Conservation (phyloP, 495 filamentous ascomycete species). For the Letharia columbiana region DNA sequence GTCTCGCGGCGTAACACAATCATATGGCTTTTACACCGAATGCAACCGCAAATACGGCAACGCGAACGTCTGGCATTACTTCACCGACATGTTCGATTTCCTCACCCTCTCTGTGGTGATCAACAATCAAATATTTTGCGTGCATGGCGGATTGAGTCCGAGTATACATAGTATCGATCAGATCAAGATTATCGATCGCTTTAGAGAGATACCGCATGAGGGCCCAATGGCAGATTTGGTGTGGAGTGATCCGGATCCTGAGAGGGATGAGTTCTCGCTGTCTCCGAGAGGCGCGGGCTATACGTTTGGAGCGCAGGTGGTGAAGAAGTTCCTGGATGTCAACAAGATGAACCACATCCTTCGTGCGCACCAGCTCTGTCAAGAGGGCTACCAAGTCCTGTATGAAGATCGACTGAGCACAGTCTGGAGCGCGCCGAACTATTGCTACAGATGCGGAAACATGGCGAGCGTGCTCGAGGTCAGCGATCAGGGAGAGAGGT, state of each 20-base stretch:
- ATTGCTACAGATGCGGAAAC: constrained; percentile 94
- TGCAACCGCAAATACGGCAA: constrained; percentile 96
- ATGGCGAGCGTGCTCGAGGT: constrained; percentile 96
- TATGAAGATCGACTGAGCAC: constrained; percentile 92
- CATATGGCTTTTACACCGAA: constrained; percentile 98
- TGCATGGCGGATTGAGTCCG: constrained; percentile 90
- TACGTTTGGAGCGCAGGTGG: constrained; percentile 93
- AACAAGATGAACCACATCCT: constrained; percentile 96
- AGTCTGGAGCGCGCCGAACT: constrained; percentile 96
- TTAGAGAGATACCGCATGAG: constrained; percentile 95
- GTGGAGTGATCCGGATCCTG: constrained; percentile 94
- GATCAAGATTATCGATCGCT: constrained; percentile 98
- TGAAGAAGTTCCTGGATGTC: constrained; percentile 93
- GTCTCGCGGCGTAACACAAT: constrained; percentile 93
- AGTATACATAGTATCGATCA: constrained; percentile 98
- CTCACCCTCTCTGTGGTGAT: constrained; percentile 94
- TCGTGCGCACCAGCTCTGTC: constrained; percentile 92
- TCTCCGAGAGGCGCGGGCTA: constrained; percentile 92
- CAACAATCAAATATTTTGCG: constrained; percentile 97
- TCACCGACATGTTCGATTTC: constrained; percentile 99
- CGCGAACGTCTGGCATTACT: constrained; percentile 98
- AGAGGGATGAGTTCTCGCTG: constrained; percentile 91
- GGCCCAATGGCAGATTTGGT: constrained; percentile 99
- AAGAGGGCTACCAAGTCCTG: constrained; percentile 92
- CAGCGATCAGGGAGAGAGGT: constrained; percentile 79